These are phyloP conservation scores for Pittosporum tobira DNA, from an alignment of 129 eudicot species.

Conservation along the genomic window DNA sequence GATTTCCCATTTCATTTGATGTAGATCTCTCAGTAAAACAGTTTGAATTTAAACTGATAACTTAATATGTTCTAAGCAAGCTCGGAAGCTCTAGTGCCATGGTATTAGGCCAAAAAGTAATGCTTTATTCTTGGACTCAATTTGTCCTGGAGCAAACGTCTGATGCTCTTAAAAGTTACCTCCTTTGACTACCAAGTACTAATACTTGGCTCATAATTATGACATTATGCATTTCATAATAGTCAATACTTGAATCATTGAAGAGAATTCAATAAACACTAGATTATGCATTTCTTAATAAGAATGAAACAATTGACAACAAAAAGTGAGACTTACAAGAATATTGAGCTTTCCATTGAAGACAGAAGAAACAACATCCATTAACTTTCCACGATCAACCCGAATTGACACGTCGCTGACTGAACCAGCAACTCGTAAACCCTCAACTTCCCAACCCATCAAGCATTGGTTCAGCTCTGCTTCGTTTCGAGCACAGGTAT, in stretches of 20 bases:
- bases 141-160: not conserved
- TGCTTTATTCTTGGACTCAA: not conserved
- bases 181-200: no score
- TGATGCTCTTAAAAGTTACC: no score
- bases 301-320: not conserved
- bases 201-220: no score
- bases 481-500: slow-evolving; percentile 66
- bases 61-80: no score
- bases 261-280: not conserved
- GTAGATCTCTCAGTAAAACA: no score
- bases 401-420: slow-evolving; percentile 52
- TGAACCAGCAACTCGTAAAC: slow-evolving; percentile 46
- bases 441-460: slow-evolving; percentile 46
- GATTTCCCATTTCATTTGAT: no score
- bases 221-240: no score
- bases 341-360: slow-evolving; percentile 51
- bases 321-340: slow-evolving; percentile 33
- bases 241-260: no score
- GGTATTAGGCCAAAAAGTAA: not conserved
- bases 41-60: no score
- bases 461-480: slow-evolving; percentile 40
- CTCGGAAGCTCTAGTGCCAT: not conserved
- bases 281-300: no score
- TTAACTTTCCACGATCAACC: slow-evolving; percentile 32
- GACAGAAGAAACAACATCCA: slow-evolving; percentile 31